Base-by-base conservation (phyloP, 1,139 yeast genomes). In the Fermentozyma sake region DNA sequence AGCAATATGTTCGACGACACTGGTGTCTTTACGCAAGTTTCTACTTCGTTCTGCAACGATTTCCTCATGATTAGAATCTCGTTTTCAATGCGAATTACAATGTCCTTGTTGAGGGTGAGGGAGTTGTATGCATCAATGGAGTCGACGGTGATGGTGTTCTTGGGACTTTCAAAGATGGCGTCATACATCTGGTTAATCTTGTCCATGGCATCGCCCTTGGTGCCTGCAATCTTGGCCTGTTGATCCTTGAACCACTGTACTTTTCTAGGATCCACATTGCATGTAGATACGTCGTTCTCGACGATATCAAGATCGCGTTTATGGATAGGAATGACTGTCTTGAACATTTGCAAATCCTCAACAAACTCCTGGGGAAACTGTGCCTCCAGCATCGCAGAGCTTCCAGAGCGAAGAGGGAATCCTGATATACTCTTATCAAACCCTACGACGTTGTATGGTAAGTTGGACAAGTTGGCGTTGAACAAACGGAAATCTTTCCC, bases 401-500 rank as follows among this genome's bases (percentile, higher is more conserved):
- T 50, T 2, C 58, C 58, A 5, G 41, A 41, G 23, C 59, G 44
- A 25, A 67, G 42, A 1, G 72, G 73, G 19, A 64, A 45, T 4
- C 73, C 73, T 22, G 60, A 48, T 12, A 65, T 39, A 20, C 62
- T 52, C 26, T 61, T 48, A 44, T 67, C 73, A 39, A 64, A 64
- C 3, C 73, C 73, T 6, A 63, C 49, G 5, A 66, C 70, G 40
- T 66, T 65, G 39, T 66, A 65, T 4, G 66, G 62, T 29, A 54
- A 41, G 14, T 53, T 52, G 25, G 54, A 54, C 18, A 61, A 38
- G 32, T 59, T 57, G 28, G 55, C 56, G 23, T 53, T 51, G 30
- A 50, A 52, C 21, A 53, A 38, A 30, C 48, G 55, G 2, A 58
- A 47, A 11, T 50, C 50, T 3, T 59, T 56, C 16, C 52, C 47